phyloP scores from a whole-genome alignment of 257 asterid species.

The Ligustrum vulgare region DNA sequence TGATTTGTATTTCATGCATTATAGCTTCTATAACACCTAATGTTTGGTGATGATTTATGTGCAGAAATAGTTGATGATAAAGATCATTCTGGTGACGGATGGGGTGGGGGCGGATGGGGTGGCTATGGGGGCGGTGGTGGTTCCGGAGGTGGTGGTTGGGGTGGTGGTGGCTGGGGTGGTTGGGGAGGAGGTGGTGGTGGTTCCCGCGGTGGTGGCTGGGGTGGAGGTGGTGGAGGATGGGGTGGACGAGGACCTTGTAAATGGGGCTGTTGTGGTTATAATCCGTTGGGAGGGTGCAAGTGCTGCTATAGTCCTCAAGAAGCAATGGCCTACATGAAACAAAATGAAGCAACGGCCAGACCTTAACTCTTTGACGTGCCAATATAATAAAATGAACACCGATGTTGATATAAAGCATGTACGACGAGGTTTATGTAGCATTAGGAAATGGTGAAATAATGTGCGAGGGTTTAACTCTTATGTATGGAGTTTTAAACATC shows the following conservation, averaged over 20 bases:
- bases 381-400: neutral
- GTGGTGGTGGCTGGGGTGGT: neutral
- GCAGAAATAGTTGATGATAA: neutral
- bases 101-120: conserved; percentile 10
- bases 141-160: neutral
- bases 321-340: neutral
- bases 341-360: neutral
- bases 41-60: neutral
- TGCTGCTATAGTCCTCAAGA: neutral
- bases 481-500: neutral
- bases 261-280: neutral
- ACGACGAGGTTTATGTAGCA: neutral
- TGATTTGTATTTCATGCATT: neutral
- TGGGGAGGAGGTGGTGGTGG: neutral
- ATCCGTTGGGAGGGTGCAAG: neutral
- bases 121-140: neutral
- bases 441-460: neutral
- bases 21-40: neutral
- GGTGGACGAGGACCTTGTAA: neutral
- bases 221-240: neutral
- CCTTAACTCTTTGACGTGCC: neutral
- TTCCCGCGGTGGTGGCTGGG: neutral
- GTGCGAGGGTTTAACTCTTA: neutral
- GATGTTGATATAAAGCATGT: neutral
- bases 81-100: conserved; percentile 1